Evolutionary conservation across 148 eudicot species (phyloP), one percentile per base, ranked within the genome.

Genomic region (Rheum nobile): DNA sequence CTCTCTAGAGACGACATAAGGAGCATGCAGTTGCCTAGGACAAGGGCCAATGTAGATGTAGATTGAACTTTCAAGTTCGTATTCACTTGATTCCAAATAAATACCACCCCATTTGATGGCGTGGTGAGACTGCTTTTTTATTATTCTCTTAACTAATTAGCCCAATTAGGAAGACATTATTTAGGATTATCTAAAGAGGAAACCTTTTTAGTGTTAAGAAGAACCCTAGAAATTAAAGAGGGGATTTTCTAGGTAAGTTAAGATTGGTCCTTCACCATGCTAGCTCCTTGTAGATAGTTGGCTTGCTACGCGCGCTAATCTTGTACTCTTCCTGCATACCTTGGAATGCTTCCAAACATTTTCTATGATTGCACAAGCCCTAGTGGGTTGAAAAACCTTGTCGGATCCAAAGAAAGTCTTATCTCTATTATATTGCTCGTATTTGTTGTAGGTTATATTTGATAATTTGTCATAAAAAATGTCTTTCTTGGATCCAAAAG

Each of bases 1-100:
- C 72, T 82, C 63, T 96, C 97, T 28, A 84, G 98, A 81, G 88
- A 90, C 72, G 98, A 95, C 80, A 85, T 91, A 47, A 84, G 76
- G 16, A 85, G 80, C 83, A 90, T 95, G 97, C 98, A 95, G 71
- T 76, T 95, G 42, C 98, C 98, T 73, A 88, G 88, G 74, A 77
- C 83, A 8, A 52, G 59, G 59, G 26, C 59, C 59, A 52, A 52
- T 52, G 59, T 22, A 21, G 59, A 52, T 52, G 11, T n/a, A n/a
- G 59, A 52, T 52, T 52, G 59, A 52, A 1, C 17, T 52, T n/a
- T 52, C 59, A 21, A 28, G 59, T n/a, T n/a, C n/a, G n/a, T n/a
- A n/a, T n/a, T n/a, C n/a, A n/a, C n/a, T n/a, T n/a, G n/a, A n/a
- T 21, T 21, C 0, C 59, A 1, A 19, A 52, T 52, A 52, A 52